Conservation (phyloP, 345 rosid genomes). For the Moricandia moricandioides region DNA sequence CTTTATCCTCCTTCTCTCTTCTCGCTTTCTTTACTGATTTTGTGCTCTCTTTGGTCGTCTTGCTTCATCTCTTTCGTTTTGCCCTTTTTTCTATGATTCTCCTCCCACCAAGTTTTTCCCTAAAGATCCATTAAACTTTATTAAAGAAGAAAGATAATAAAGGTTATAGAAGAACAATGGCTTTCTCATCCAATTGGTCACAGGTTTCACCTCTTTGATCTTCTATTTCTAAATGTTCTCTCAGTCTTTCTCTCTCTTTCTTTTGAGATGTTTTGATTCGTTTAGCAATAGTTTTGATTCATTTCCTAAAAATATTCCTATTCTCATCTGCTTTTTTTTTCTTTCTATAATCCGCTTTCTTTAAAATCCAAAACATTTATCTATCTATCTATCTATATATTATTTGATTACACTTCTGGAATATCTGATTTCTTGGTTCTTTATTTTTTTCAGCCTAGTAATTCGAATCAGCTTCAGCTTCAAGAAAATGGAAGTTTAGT, state of each 20-base stretch:
- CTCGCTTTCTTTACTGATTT: slow-evolving; percentile 32
- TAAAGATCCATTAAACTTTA: slow-evolving; percentile 67
- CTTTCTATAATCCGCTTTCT: slow-evolving; percentile 37
- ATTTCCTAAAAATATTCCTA: slow-evolving; percentile 53
- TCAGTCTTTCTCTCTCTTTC: slow-evolving; percentile 6
- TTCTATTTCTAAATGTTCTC: slow-evolving; percentile 26
- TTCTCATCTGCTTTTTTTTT: slow-evolving; percentile 44
- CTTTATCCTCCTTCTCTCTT: slow-evolving; percentile 35
- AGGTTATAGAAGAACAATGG: slow-evolving; percentile 50
- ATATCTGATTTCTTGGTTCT: background rate
- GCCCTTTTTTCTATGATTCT: slow-evolving; percentile 49
- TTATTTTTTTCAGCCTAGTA: slow-evolving; percentile 36
- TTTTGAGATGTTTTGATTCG: slow-evolving; percentile 24
- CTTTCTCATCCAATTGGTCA: slow-evolving; percentile 76
- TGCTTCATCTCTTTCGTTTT: slow-evolving; percentile 41
- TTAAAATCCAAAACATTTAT: slow-evolving; percentile 9
- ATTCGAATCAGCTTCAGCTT: slow-evolving; percentile 33
- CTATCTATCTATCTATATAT: no score
- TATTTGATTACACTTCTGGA: background rate
- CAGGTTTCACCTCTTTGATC: slow-evolving; percentile 50
- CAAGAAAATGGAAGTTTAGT: slow-evolving; percentile 28
- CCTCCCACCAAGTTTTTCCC: slow-evolving; percentile 58
- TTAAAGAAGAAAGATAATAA: slow-evolving; percentile 43
- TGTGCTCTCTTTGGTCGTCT: slow-evolving; percentile 35
- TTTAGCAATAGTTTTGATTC: slow-evolving; percentile 32